Evolutionary conservation across 805 yeast species (phyloP).

Genomic region (Metschnikowia chrysomelidarum): DNA sequence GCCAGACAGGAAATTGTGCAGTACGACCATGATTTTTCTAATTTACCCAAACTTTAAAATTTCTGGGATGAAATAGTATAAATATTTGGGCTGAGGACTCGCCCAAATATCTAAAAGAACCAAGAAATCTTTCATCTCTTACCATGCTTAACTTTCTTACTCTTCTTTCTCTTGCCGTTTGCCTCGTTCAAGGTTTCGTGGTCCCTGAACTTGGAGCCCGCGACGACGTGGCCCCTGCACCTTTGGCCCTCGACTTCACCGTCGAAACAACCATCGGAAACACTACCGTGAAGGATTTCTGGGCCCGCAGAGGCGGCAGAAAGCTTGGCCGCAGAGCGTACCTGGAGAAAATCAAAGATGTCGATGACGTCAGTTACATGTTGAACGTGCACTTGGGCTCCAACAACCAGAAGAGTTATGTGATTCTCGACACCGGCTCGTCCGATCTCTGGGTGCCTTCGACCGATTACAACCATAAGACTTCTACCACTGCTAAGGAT

Average conservation of each 20-base stretch:
- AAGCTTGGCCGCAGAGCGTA: slow-evolving; percentile 2
- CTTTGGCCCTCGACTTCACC: slow-evolving; percentile 13
- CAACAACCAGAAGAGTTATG: slow-evolving; percentile 25
- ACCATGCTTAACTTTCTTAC: slow-evolving; percentile 1
- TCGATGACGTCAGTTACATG: slow-evolving; percentile 2
- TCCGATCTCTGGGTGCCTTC: slow-evolving; percentile 39
- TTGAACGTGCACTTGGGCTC: slow-evolving; percentile 24
- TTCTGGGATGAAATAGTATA: too few relatives aligned
- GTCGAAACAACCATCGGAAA: slow-evolving; percentile 7
- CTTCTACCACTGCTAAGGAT: slow-evolving; percentile 2
- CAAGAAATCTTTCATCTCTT: too few relatives aligned
- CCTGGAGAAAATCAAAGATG: slow-evolving; percentile 9
- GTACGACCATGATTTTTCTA: too few relatives aligned
- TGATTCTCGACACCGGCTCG: slow-evolving; percentile 42
- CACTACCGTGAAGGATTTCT: slow-evolving; percentile 6
- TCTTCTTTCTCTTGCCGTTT: slow-evolving; percentile 3
- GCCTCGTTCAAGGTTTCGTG: slow-evolving; percentile 6
- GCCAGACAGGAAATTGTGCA: too few relatives aligned
- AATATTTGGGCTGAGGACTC: too few relatives aligned
- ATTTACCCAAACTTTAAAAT: too few relatives aligned
- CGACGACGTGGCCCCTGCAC: background rate
- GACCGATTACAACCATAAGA: slow-evolving; percentile 2
- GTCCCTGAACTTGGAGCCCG: slow-evolving; percentile 1
- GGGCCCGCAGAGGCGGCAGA: slow-evolving; percentile 1
- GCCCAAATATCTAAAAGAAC: too few relatives aligned